Base-by-base conservation (phyloP, 2,329 filamentous ascomycete genomes). In the Aureobasidium pullulans region DNA sequence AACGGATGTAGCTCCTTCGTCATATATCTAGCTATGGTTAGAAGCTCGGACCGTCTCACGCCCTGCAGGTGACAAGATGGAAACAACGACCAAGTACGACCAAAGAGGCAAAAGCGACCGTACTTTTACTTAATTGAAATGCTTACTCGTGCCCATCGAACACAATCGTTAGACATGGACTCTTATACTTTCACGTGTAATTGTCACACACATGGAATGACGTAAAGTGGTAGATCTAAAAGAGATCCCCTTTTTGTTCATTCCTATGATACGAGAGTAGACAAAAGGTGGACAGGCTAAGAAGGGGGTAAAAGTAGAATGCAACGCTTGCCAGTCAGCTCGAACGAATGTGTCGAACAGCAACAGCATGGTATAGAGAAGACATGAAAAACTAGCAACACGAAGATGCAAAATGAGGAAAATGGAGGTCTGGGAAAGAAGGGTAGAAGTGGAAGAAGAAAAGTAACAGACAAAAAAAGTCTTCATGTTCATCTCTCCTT, bases 341-440 rank as follows among this genome's bases (percentile, higher is more conserved):
- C 15, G 48, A 52, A n/a, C 23, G 19, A 52, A 54, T 16, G n/a
- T 43, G 10, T 54, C 50, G 16, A 31, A 32, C 28, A 37, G 39
- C 50, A 40, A 23, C n/a, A 28, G 50, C 50, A 43, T 54, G 50
- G 50, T 54, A 54, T 54, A 54, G 28, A 54, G 37, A 32, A 42
- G n/a, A 43, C 42, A 28, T 23, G 13, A 28, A 15, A 40, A 36
- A 52, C 23, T 52, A 39, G 23, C 16, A 53, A 39, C 49, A 53
- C 31, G 49, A 40, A 42, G 28, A 28, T 28, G 31, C 34, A 11
- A 39, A 7, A 53, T 23, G 13, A 42, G 15, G 9, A 23, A 50
- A 50, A 8, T 16, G 39, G n/a, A 8, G 42, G 28, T 8, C 29
- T 31, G 16, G 47, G 19, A 40, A 16, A 16, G 34, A 37, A 43